A percentile compares a stretch with the other conserved stretches of the same genome.
Evolutionary conservation across 1,139 yeast genomes (phyloP).

Genomic region (Candida sojae): DNA sequence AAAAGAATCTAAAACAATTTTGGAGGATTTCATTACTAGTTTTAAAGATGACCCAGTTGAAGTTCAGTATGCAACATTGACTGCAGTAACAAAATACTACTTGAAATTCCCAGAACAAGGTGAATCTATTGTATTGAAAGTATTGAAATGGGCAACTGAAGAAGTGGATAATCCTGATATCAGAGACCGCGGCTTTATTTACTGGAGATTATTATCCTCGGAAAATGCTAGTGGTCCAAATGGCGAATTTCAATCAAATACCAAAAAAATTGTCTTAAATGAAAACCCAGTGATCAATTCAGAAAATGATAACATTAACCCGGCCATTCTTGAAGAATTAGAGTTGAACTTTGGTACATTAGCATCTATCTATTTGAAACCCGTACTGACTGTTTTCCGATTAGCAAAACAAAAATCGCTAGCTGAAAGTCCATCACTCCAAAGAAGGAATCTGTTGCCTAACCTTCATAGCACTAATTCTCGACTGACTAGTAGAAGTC

Average conservation of each 20-base stretch:
- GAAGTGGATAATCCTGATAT: constrained; percentile 77
- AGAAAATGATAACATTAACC: constrained; percentile 73
- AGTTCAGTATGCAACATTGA: constrained; percentile 72
- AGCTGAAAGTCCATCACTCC: constrained; percentile 65
- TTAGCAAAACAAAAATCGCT: constrained; percentile 57
- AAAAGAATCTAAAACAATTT: constrained; percentile 45
- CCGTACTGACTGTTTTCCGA: constrained; percentile 77
- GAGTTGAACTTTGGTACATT: constrained; percentile 81
- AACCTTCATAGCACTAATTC: not conserved
- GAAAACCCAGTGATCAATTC: constrained; percentile 63
- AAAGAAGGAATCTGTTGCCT: constrained; percentile 15
- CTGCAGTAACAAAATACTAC: constrained; percentile 74
- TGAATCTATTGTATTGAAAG: constrained; percentile 57
- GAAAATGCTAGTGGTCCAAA: constrained; percentile 26
- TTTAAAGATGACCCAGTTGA: constrained; percentile 67
- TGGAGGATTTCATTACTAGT: constrained; percentile 46
- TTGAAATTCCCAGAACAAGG: constrained; percentile 57
- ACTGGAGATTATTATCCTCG: constrained; percentile 76
- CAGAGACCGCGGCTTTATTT: constrained; percentile 81
- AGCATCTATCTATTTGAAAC: constrained; percentile 83
- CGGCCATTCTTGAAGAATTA: constrained; percentile 71
- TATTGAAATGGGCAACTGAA: constrained; percentile 74
- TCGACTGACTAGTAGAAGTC: constrained; percentile 4
- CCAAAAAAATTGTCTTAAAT: constrained; percentile 61
- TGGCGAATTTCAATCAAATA: constrained; percentile 38